A percentile compares a stretch with the other conserved stretches of the same genome.
phyloP scores from a whole-genome alignment of 768 basidiomycete species.

The Lactifluus pinguis region DNA sequence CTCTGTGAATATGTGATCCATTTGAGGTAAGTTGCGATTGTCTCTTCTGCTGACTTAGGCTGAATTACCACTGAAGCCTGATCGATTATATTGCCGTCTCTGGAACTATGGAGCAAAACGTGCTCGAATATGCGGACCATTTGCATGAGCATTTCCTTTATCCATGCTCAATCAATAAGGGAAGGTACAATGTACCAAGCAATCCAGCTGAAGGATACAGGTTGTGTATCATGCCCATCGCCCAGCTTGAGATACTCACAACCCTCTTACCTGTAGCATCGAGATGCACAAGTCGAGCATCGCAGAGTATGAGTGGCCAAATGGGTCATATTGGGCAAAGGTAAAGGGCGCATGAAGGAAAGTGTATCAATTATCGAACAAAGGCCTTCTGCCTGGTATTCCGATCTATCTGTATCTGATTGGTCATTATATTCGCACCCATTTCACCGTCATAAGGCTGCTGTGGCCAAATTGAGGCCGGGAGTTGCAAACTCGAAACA shows the following conservation, averaged over 20 bases:
- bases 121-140: conserved; percentile 85
- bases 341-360: not conserved
- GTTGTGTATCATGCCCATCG: conserved; percentile 26
- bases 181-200: conserved; percentile 80
- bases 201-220: conserved; percentile 75
- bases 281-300: conserved; percentile 82
- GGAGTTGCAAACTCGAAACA: too few relatives aligned
- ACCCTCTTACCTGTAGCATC: conserved; percentile 43
- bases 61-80: conserved; percentile 35
- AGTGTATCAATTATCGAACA: not conserved
- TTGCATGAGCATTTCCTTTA: conserved; percentile 89
- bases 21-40: conserved; percentile 38
- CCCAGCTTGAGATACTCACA: not conserved
- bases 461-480: too few relatives aligned
- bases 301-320: conserved; percentile 76
- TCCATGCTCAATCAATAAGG: conserved; percentile 83
- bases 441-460: too few relatives aligned
- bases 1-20: conserved; percentile 90
- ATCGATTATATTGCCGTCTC: conserved; percentile 93
- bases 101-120: conserved; percentile 89
- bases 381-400: not conserved
- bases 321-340: conserved; percentile 71
- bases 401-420: not conserved
- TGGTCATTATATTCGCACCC: not conserved
- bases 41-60: not conserved